Evolutionary conservation across 768 basidiomycete genomes (phyloP), one percentile per base, ranked within the genome.

Genomic region (Lactifluus volemus): DNA sequence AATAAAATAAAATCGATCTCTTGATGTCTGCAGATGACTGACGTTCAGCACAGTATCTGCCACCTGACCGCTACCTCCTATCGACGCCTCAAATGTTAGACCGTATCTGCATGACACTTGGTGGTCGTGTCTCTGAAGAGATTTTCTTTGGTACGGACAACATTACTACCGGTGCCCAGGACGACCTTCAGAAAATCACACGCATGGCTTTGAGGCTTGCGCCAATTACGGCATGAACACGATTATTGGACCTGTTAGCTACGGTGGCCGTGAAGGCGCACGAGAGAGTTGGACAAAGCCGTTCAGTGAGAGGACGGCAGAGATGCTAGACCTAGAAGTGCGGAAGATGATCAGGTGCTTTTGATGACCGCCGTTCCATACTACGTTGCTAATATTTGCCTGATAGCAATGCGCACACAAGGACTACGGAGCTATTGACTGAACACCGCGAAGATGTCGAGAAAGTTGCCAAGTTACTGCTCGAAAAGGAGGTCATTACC

Each of bases 141-240:
- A 95, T 99, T 60, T 97, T 98, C 78, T 99, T 99, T 70, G 92
- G 92, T 19, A 61, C 70, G 5, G 88, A 87, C 69, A 91, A 92
- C 67, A 95, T 99, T 72, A 99, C 97, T 2, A 95, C 96, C 3
- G 97, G 97, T 63, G 97, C 97, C 3, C 94, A 98, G 75, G 97
- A 99, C 68, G 97, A 99, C 71, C 77, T 99, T 47, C 92, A 95
- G 74, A 98, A 98, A 77, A 96, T 99, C 63, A 98, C 97, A 4
- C 84, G 88, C 61, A 95, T 98, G 89, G 97, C 97, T 97, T 95
- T 65, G 94, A 98, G 73, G 89, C 88, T 4, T 92, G 89, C 64
- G 90, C 91, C 8, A 93, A 93, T 73, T 97, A 97, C 74, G 97
- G 97, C 61, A 98, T 99, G 96, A 96, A 94, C 75, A 79, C 84